A percentile compares a stretch with the other conserved stretches of the same genome.
Conservation (phyloP, 2,329 filamentous ascomycete species). For the Nectriaceae sp. region DNA sequence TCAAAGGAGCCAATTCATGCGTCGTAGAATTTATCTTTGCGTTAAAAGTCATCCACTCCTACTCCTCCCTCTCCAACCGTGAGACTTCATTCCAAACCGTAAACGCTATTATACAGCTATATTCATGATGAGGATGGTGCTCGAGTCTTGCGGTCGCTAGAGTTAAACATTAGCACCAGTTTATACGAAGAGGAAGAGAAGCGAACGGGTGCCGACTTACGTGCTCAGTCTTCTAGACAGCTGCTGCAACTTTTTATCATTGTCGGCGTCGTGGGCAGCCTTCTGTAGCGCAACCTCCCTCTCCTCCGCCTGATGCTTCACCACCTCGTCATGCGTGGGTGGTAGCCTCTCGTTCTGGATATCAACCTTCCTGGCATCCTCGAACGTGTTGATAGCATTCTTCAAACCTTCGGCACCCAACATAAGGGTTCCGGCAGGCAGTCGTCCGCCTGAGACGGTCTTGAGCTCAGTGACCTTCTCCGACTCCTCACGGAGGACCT, state of each 20-base stretch:
- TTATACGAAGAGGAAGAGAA: not conserved
- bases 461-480: constrained; percentile 97
- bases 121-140: constrained; percentile 23
- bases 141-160: constrained; percentile 32
- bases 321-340: constrained; percentile 89
- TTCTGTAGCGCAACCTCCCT: constrained; percentile 81
- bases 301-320: constrained; percentile 78
- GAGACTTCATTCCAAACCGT: constrained; percentile 21
- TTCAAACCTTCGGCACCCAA: constrained; percentile 97
- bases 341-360: constrained; percentile 94
- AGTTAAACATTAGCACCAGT: constrained; percentile 4
- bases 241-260: constrained; percentile 83
- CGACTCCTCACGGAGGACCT: constrained; percentile 95
- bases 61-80: constrained; percentile 17
- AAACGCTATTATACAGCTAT: constrained; percentile 28
- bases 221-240: constrained; percentile 93
- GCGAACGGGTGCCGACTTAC: no score
- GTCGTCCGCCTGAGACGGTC: constrained; percentile 87
- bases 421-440: constrained; percentile 96
- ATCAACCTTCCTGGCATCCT: constrained; percentile 96
- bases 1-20: constrained; percentile 17
- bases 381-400: constrained; percentile 94
- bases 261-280: constrained; percentile 85
- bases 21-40: constrained; percentile 14
- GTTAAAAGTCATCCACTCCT: constrained; percentile 14